Percentiles rank a stretch among this genome's conserved stretches.
Conservation (phyloP, 2,329 filamentous ascomycete species). For the Metarhizium brunneum region DNA sequence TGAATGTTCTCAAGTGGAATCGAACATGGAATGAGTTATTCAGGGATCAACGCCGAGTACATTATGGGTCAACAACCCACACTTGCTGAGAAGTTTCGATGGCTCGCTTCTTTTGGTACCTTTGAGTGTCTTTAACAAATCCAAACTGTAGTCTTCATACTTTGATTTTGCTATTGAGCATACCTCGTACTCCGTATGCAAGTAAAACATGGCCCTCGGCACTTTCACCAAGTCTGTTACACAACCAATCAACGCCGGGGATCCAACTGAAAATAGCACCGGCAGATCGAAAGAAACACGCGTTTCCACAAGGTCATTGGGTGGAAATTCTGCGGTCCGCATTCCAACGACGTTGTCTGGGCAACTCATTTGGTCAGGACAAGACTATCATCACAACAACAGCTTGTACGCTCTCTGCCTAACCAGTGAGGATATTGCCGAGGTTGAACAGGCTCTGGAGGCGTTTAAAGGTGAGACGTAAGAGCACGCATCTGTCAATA, state of each 20-base stretch:
- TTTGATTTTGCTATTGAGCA: background rate
- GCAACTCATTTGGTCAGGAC: conserved; percentile 16
- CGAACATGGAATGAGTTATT: background rate
- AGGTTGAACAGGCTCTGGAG: background rate
- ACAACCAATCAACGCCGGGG: background rate
- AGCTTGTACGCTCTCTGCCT: conserved; percentile 11
- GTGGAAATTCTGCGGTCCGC: background rate
- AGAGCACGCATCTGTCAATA: background rate
- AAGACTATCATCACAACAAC: conserved; percentile 10
- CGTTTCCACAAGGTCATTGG: background rate
- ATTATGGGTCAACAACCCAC: background rate
- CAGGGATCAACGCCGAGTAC: background rate
- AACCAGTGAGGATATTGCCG: background rate
- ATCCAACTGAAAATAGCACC: background rate
- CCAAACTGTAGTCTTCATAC: background rate
- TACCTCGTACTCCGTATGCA: background rate
- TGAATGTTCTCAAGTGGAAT: background rate
- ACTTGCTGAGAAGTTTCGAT: background rate
- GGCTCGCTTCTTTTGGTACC: background rate
- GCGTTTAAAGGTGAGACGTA: background rate
- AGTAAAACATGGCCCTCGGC: background rate
- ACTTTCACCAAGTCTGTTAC: background rate
- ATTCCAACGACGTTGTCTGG: conserved; percentile 8
- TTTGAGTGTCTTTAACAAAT: background rate
- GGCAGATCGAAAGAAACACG: background rate